Evolutionary conservation across 305 asterid species (phyloP), one percentile per base, ranked within the genome.

Genomic region (Fraxinus paxiana): DNA sequence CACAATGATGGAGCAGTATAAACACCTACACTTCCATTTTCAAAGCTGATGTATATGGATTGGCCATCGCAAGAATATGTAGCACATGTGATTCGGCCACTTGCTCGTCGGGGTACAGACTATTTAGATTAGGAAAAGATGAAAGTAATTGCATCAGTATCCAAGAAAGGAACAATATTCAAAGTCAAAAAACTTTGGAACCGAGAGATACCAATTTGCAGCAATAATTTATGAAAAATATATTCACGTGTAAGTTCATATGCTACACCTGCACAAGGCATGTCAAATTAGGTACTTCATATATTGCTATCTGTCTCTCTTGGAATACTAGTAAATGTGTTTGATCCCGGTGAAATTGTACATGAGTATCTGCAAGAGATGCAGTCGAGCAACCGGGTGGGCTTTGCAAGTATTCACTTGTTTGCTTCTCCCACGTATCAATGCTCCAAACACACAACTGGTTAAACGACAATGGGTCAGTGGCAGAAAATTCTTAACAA

Each of bases 371-470:
- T 59, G 73, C 77, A 56, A 22, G 20, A 4, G 51, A 77, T 1
- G 83, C 18, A 41, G 37, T 13, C 1, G 76, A 48, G 5, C 13
- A 35, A 56, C 82, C 83, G 24, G 82, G 56, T 17, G 82, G 83
- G 22, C 34, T 43, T 28, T 82, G 80, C 12, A 78, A 22, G 35
- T 71, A 72, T 28, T 35, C 34, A 35, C 80, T 30, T 78, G 9
- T 82, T 72, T 48, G 63, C 72, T 72, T 78, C 28, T 82, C 82
- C 85, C 85, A 83, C 12, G 54, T 9, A 73, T 59, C 80, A 61
- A 31, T 35, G 54, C 80, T 75, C 86, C 86, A 83, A 12, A 74
- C 46, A 74, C 86, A 83, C n/a, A 83, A 20, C 83, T 83, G 77
- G 8, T 15, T 13, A 54, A 5, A 35, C 5, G 13, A 13, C 8